phyloP scores from a whole-genome alignment of 352 stramenopile species.

The Phytophthora colocasiae region DNA sequence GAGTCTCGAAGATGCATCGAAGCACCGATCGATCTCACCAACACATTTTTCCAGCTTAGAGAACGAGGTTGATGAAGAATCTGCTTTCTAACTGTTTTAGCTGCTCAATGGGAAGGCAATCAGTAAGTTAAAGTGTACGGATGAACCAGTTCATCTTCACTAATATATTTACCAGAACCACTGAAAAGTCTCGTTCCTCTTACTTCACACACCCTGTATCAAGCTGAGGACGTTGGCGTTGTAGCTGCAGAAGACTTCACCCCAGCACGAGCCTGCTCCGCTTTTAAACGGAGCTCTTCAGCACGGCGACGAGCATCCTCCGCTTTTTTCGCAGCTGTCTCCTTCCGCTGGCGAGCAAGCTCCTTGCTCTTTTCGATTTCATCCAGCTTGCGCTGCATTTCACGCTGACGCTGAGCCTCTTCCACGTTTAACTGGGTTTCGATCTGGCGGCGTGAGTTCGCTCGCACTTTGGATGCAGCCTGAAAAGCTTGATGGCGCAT shows the following conservation, averaged over 20 bases:
- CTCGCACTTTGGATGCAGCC: slow-evolving; percentile 71
- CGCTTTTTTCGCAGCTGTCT: slow-evolving; percentile 58
- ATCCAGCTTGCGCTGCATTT: slow-evolving; percentile 51
- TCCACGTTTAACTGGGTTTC: slow-evolving; percentile 68
- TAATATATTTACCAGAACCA: slow-evolving; percentile 35
- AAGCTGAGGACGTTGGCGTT: slow-evolving; percentile 30
- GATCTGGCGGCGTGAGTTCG: slow-evolving; percentile 71
- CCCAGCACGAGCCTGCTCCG: slow-evolving; percentile 54
- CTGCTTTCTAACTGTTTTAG: slow-evolving; percentile 2
- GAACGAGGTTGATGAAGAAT: slow-evolving; percentile 9
- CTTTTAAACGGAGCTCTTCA: slow-evolving; percentile 56
- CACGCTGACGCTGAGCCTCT: slow-evolving; percentile 55
- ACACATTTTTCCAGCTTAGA: slow-evolving; percentile 29
- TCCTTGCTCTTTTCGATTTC: slow-evolving; percentile 63
- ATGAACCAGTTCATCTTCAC: slow-evolving; percentile 12
- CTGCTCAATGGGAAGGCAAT: slow-evolving; percentile 13
- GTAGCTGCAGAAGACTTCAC: slow-evolving; percentile 28
- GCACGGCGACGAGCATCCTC: slow-evolving; percentile 63
- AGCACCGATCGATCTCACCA: slow-evolving; percentile 26
- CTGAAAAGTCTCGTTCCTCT: neutral
- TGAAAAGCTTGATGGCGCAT: slow-evolving; percentile 73
- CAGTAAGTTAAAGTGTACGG: slow-evolving; percentile 22
- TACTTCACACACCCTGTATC: neutral
- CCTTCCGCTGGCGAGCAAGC: slow-evolving; percentile 48
- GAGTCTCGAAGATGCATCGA: slow-evolving; percentile 58